Base-by-base conservation (phyloP, 257 asterid genomes). In the Fraxinus cuspidata region DNA sequence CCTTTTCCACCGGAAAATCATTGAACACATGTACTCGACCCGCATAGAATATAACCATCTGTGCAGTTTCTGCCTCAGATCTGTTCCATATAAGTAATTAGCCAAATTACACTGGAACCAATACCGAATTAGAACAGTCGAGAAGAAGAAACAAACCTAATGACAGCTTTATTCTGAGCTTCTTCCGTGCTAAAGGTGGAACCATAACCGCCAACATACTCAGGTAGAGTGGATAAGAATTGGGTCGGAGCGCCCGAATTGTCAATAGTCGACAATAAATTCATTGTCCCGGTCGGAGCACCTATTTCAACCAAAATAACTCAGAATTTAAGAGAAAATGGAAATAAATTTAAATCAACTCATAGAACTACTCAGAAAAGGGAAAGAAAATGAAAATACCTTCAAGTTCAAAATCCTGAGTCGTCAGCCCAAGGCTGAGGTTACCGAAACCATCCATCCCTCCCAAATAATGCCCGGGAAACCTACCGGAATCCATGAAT, bases 361-460 rank as follows among this genome's bases (percentile, higher is more conserved):
- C 63, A 53, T 27, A 32, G 7, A 32, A 53, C 31, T 1, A 31
- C 58, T 38, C 1, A 63, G 79, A 28, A 76, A 49, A 68, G 80
- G 47, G 21, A 66, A 28, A 2, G 32, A 77, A 0, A 6, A 1
- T 40, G 44, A 73, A 6, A 0, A 38, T 81, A 92, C 96, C 93
- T 70, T 84, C 67, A 16, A 83, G 31, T 65, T 85, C 90, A n/a
- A 81, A 56, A 67, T 31, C 77, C 8, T 81, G 84, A 75, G 83
- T 63, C 27, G 64, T 21, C 12, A 92, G 83, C 6, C 91, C 92
- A 7, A 92, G 97, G 31, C 66, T 84, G 27, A 94, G 94, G 60
- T 91, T 93, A 68, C 94, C 96, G 27, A 92, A 83, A 58, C 86
- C 80, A 29, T 96, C 93, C 75, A 86, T 94, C 82, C 87, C 94